A percentile compares a stretch with the other conserved stretches of the same genome.
These are phyloP conservation scores for Ustilago cynodontis DNA, from an alignment of 1,284 basidiomycete genomes.

Conservation along the genomic window DNA sequence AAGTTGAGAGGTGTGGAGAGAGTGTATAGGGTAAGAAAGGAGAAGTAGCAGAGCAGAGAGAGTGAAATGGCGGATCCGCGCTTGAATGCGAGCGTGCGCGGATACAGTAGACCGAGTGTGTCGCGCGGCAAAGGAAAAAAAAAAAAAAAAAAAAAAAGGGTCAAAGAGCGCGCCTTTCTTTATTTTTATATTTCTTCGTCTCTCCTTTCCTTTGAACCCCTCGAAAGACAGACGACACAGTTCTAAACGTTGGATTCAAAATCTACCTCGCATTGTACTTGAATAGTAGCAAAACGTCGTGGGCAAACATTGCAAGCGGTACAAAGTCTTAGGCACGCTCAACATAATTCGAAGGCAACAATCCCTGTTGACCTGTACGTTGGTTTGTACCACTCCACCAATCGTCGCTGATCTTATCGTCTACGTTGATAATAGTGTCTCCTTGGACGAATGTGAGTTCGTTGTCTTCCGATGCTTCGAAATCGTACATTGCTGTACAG, in stretches of 20 bases:
- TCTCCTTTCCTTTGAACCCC: neutral
- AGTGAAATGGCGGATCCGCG: neutral
- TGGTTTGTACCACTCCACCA: slow-evolving; percentile 69
- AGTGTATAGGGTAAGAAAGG: neutral
- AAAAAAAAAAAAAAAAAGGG: neutral
- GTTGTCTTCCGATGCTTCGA: slow-evolving; percentile 68
- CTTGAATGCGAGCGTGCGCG: slow-evolving; percentile 1
- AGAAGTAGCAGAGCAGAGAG: neutral
- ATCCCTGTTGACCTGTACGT: slow-evolving; percentile 73
- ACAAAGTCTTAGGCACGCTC: slow-evolving; percentile 23
- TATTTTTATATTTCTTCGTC: neutral
- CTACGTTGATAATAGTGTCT: slow-evolving; percentile 61
- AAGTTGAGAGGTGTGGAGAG: no score
- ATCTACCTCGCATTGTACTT: slow-evolving; percentile 7
- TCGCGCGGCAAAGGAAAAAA: neutral
- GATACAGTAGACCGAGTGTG: neutral
- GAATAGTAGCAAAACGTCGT: no score
- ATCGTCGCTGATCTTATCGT: slow-evolving; percentile 68
- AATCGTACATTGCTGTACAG: slow-evolving; percentile 68
- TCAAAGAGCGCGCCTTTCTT: neutral
- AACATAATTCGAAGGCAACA: slow-evolving; percentile 71
- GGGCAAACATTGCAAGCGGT: neutral
- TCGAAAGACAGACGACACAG: no score
- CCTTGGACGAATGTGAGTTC: slow-evolving; percentile 66
- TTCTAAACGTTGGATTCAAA: slow-evolving; percentile 11